Evolutionary conservation across 352 stramenopile genomes (phyloP).

Genomic region (Pythium volutum): DNA sequence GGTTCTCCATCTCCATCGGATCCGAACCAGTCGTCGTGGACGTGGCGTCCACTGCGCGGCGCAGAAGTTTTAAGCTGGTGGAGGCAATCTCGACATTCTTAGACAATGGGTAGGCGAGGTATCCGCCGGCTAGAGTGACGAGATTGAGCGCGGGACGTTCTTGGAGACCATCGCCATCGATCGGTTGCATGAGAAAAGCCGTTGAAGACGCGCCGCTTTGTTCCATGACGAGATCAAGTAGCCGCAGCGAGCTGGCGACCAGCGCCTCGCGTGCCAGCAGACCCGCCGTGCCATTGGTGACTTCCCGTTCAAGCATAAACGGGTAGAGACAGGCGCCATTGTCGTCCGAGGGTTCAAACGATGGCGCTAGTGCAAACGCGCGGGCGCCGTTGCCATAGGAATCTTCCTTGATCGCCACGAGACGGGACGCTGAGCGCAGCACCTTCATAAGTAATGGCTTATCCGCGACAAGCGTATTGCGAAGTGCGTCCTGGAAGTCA

Average conservation of each 20-base stretch:
- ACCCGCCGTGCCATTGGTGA: conserved; percentile 19
- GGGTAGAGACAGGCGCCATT: conserved; percentile 23
- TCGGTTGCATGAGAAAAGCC: conserved; percentile 37
- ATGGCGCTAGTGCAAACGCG: background rate
- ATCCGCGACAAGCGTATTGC: conserved; percentile 45
- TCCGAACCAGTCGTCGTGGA: background rate
- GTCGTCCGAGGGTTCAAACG: conserved; percentile 8
- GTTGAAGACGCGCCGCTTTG: conserved; percentile 11
- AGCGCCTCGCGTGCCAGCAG: conserved; percentile 34
- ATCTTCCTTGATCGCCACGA: conserved; percentile 10
- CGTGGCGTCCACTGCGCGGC: conserved; percentile 32
- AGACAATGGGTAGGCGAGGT: conserved; percentile 44
- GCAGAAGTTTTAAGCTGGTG: conserved; percentile 51
- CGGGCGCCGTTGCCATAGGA: background rate
- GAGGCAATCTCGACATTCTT: conserved; percentile 36
- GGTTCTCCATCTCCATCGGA: conserved; percentile 18
- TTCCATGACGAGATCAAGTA: conserved; percentile 41
- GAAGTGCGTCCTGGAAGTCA: conserved; percentile 46
- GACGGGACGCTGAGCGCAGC: conserved; percentile 23
- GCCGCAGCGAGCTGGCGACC: conserved; percentile 40
- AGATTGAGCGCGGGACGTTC: conserved; percentile 41
- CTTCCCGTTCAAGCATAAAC: conserved; percentile 35
- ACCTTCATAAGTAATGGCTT: conserved; percentile 62
- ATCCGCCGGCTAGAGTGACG: conserved; percentile 48
- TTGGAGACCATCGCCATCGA: conserved; percentile 41